Conservation (phyloP, 1,284 basidiomycete species). For the Naganishia albida region DNA sequence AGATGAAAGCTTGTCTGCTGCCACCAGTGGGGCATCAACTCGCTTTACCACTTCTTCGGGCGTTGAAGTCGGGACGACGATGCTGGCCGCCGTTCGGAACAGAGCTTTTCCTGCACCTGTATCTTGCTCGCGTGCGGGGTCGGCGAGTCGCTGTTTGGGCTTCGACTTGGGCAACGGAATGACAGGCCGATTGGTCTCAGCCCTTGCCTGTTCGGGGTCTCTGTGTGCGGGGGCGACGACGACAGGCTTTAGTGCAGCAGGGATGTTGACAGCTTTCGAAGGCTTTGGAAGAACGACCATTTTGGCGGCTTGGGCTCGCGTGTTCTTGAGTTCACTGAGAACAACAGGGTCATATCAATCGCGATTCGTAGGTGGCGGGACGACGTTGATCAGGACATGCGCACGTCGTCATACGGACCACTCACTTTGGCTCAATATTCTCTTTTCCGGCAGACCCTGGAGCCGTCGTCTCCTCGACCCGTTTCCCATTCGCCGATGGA, state of each 20-base stretch:
- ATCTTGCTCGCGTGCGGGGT: not conserved
- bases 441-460: not conserved
- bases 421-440: constrained; percentile 14
- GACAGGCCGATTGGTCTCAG: not conserved
- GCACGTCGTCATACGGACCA: not conserved
- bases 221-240: not conserved
- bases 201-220: not conserved
- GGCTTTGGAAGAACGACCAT: not conserved
- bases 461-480: not conserved
- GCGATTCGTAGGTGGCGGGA: not conserved
- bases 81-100: constrained; percentile 18
- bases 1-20: no score
- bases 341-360: not conserved
- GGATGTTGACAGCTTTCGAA: not conserved
- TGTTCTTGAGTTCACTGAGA: not conserved
- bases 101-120: not conserved
- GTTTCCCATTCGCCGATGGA: not conserved
- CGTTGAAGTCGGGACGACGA: not conserved
- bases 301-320: not conserved
- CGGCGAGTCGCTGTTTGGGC: not conserved
- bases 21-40: no score
- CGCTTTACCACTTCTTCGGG: not conserved
- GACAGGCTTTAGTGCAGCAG: not conserved
- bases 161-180: constrained; percentile 19
- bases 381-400: not conserved